These are phyloP conservation scores for Elaeis oleifera DNA, from an alignment of 202 grass and related monocot genomes.

Conservation along the genomic window DNA sequence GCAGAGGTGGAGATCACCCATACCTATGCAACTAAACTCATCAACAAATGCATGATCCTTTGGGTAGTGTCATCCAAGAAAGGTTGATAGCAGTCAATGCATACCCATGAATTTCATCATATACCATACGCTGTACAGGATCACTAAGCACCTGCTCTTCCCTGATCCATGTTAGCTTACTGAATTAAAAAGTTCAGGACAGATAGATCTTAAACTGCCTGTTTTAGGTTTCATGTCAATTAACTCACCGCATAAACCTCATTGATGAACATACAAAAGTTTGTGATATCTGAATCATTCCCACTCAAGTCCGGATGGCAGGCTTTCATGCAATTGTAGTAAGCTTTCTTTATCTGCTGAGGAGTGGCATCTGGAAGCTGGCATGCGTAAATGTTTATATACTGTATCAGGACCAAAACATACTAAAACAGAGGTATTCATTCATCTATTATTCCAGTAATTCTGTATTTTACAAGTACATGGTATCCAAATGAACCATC, in stretches of 20 bases:
- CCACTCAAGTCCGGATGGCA: constrained; percentile 94
- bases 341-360: constrained; percentile 87
- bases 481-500: too few relatives aligned
- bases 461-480: too few relatives aligned
- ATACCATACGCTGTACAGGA: constrained; percentile 19
- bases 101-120: constrained; percentile 25
- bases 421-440: too few relatives aligned
- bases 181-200: constrained; percentile 13
- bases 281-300: constrained; percentile 72
- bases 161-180: constrained; percentile 5
- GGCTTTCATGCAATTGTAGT: constrained; percentile 92
- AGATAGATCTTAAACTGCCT: not conserved
- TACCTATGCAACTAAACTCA: constrained; percentile 99
- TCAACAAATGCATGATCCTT: constrained; percentile 87
- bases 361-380: constrained; percentile 94
- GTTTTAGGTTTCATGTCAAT: not conserved
- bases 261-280: constrained; percentile 99
- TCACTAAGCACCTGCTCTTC: constrained; percentile 61
- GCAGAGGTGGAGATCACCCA: not conserved
- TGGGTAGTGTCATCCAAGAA: constrained; percentile 51
- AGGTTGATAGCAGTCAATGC: constrained; percentile 14
- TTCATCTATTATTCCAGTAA: too few relatives aligned
- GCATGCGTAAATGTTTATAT: constrained; percentile 4
- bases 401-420: too few relatives aligned
- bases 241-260: constrained; percentile 74